These are phyloP conservation scores for Phalaenopsis hybrid DNA, from an alignment of 116 monocot genomes.

Conservation along the genomic window DNA sequence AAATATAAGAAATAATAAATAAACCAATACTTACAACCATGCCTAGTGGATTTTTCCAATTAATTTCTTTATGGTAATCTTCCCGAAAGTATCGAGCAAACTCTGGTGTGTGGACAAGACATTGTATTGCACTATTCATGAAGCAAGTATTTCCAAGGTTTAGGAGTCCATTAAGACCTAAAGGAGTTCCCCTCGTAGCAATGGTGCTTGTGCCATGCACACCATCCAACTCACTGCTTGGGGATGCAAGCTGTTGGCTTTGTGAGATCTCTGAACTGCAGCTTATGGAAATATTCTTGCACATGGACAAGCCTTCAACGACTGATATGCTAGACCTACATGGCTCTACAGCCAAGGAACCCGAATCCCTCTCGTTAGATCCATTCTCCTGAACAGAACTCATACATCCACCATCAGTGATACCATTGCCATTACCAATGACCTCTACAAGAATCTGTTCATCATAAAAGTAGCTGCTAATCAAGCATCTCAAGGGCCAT, in stretches of 20 bases:
- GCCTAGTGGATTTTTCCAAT: slow-evolving; percentile 94
- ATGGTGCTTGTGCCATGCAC: slow-evolving; percentile 38
- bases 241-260: slow-evolving; percentile 51
- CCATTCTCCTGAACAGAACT: slow-evolving; percentile 74
- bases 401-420: slow-evolving; percentile 34
- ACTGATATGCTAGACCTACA: slow-evolving; percentile 38
- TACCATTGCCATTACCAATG: slow-evolving; percentile 43
- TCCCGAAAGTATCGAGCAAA: slow-evolving; percentile 90
- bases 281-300: slow-evolving; percentile 56
- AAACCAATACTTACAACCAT: slow-evolving; percentile 81
- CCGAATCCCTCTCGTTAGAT: slow-evolving; percentile 48
- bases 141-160: slow-evolving; percentile 99
- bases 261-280: slow-evolving; percentile 60
- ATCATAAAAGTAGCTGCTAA: slow-evolving; percentile 5
- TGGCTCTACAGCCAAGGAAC: slow-evolving; percentile 44
- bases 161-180: slow-evolving; percentile 80
- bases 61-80: slow-evolving; percentile 94
- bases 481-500: not conserved
- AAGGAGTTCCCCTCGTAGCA: slow-evolving; percentile 52
- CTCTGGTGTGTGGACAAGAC: slow-evolving; percentile 97
- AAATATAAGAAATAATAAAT: not conserved
- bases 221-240: slow-evolving; percentile 70
- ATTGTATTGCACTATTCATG: slow-evolving; percentile 98
- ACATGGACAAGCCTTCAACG: slow-evolving; percentile 52
- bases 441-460: slow-evolving; percentile 90